Conservation (phyloP, 139 green algal species). For the Nannochloris sp. region DNA sequence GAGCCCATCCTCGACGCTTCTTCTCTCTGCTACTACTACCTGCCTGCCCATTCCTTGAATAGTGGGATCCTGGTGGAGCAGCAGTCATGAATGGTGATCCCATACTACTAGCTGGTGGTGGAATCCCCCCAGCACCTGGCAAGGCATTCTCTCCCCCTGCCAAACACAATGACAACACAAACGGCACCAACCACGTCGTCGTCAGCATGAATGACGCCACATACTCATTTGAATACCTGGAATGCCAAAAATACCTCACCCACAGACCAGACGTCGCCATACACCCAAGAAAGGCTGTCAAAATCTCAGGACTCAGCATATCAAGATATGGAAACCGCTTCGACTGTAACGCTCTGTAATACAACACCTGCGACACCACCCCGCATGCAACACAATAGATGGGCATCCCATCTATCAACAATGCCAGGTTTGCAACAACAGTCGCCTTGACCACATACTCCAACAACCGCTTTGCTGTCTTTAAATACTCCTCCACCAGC, state of each 20-base stretch:
- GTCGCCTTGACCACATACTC: slow-evolving; percentile 19
- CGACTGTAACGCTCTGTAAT: slow-evolving; percentile 23
- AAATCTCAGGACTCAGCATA: slow-evolving; percentile 7
- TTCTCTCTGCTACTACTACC: background rate
- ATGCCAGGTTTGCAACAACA: slow-evolving; percentile 26
- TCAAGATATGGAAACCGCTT: slow-evolving; percentile 32
- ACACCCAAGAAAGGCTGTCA: slow-evolving; percentile 15
- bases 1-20: slow-evolving; percentile 22
- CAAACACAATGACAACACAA: slow-evolving; percentile 34
- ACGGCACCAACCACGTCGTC: slow-evolving; percentile 35
- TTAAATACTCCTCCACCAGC: slow-evolving; percentile 39
- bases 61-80: background rate
- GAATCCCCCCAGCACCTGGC: slow-evolving; percentile 14
- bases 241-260: slow-evolving; percentile 24
- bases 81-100: background rate
- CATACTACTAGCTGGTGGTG: too few species aligned
- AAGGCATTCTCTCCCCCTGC: slow-evolving; percentile 33
- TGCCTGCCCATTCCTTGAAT: background rate
- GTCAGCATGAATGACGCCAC: slow-evolving; percentile 39
- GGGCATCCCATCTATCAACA: slow-evolving; percentile 34
- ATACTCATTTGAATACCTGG: slow-evolving; percentile 36
- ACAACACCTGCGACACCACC: slow-evolving; percentile 17
- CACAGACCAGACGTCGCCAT: slow-evolving; percentile 22
- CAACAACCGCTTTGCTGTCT: slow-evolving; percentile 25
- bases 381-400: slow-evolving; percentile 12